Conservation (phyloP, 2,329 filamentous ascomycete species). For the Grosmannia serpens region DNA sequence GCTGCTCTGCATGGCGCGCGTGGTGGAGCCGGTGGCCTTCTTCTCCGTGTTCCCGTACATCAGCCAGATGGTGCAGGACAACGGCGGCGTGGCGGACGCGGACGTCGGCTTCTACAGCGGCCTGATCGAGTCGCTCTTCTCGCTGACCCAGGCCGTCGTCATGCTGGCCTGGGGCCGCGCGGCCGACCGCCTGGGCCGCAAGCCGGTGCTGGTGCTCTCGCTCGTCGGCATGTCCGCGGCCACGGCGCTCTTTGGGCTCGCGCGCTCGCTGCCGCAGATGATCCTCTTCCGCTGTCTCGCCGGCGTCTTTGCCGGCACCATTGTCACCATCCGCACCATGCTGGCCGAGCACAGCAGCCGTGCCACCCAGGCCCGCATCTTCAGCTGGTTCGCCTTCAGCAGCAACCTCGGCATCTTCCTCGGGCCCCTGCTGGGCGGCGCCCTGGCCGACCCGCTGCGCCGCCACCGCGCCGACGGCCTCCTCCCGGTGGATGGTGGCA, state of each 20-base stretch:
- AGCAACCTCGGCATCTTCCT: constrained; percentile 65
- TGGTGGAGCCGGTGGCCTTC: constrained; percentile 70
- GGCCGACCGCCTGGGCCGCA: constrained; percentile 39
- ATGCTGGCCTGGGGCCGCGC: constrained; percentile 64
- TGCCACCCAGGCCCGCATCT: constrained; percentile 59
- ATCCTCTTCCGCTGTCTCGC: constrained; percentile 58
- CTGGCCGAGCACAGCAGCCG: constrained; percentile 60
- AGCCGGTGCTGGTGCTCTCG: constrained; percentile 42
- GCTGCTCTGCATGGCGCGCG: constrained; percentile 59
- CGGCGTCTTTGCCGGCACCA: constrained; percentile 62
- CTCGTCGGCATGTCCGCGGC: constrained; percentile 50
- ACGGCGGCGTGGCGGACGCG: constrained; percentile 46
- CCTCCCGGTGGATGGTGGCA: too few species aligned
- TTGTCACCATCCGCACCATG: constrained; percentile 68
- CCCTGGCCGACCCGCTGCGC: constrained; percentile 52
- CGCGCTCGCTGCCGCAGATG: constrained; percentile 60
- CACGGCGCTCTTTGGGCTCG: constrained; percentile 57
- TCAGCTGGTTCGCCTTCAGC: constrained; percentile 66
- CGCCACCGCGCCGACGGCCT: constrained; percentile 44
- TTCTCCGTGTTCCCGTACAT: constrained; percentile 76
- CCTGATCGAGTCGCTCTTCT: constrained; percentile 64
- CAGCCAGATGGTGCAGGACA: constrained; percentile 62
- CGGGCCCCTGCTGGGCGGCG: constrained; percentile 59
- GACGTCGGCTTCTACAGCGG: constrained; percentile 74
- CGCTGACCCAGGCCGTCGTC: constrained; percentile 61